phyloP scores from a whole-genome alignment of 2,329 filamentous ascomycete genomes.

The Phaeomoniella chlamydospora region DNA sequence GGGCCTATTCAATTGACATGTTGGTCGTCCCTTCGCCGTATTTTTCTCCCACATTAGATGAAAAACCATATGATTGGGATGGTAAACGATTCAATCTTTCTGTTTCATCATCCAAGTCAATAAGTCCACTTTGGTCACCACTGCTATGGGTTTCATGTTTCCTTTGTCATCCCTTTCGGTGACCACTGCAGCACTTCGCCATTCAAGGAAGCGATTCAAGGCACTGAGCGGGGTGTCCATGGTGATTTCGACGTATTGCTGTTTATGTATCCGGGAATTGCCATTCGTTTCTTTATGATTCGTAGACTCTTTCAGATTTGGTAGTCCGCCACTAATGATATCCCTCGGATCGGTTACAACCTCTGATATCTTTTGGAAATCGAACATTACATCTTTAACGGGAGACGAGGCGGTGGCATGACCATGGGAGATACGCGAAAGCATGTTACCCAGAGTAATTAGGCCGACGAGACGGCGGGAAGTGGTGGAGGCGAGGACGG shows the following conservation, averaged over 20 bases:
- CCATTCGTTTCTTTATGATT: constrained; percentile 21
- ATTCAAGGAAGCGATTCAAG: constrained; percentile 88
- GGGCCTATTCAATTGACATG: too few species aligned
- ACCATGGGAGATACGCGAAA: constrained; percentile 76
- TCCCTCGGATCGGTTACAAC: constrained; percentile 77
- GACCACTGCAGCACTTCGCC: constrained; percentile 92
- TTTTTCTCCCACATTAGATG: too few species aligned
- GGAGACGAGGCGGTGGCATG: constrained; percentile 59
- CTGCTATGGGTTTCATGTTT: constrained; percentile 63
- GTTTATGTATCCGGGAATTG: constrained; percentile 35
- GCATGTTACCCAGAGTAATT: constrained; percentile 85
- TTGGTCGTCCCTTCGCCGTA: too few species aligned
- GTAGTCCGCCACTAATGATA: constrained; percentile 22
- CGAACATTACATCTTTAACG: constrained; percentile 88
- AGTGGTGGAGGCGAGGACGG: constrained; percentile 55
- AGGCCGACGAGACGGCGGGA: constrained; percentile 71
- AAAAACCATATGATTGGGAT: too few species aligned
- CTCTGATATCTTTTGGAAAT: constrained; percentile 77
- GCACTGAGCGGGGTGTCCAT: constrained; percentile 71
- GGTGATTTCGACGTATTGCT: constrained; percentile 87
- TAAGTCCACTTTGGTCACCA: constrained; percentile 94
- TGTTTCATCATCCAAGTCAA: constrained; percentile 79
- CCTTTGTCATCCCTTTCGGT: constrained; percentile 46
- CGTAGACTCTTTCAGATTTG: too few species aligned
- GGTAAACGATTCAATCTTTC: too few species aligned